Percentiles rank a stretch among this genome's conserved stretches.
Conservation (phyloP, 257 asterid species). For the Ligustrum vulgare region DNA sequence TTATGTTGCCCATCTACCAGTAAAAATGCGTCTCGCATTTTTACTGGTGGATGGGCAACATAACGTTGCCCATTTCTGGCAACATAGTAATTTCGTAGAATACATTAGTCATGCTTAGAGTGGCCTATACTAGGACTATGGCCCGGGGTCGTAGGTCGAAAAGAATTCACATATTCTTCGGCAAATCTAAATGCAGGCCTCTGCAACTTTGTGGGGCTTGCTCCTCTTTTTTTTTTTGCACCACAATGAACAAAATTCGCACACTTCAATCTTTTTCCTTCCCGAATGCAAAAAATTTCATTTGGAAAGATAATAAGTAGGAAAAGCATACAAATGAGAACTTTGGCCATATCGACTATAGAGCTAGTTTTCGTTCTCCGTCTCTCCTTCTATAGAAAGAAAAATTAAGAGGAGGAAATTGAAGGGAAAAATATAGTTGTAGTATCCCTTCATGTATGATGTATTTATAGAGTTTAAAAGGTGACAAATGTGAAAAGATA, state of each 20-base stretch:
- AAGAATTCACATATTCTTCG: neutral
- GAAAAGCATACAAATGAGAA: neutral
- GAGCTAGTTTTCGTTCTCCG: neutral
- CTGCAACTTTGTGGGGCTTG: neutral
- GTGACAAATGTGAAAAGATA: neutral
- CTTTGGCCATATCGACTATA: neutral
- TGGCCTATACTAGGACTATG: neutral
- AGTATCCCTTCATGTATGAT: neutral
- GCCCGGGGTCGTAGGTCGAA: neutral
- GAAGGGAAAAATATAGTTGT: neutral
- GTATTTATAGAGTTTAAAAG: neutral
- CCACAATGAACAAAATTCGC: neutral
- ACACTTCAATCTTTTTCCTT: neutral
- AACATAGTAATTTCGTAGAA: too few relatives aligned
- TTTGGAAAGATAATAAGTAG: neutral
- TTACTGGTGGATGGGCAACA: too few relatives aligned
- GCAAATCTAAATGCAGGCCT: neutral
- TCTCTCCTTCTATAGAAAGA: neutral
- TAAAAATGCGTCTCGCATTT: too few relatives aligned
- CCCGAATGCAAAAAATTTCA: neutral
- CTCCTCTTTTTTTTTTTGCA: neutral
- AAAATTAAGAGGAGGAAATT: neutral
- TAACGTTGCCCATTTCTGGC: too few relatives aligned
- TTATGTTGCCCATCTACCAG: too few relatives aligned
- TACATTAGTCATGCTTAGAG: neutral